A percentile compares a stretch with the other conserved stretches of the same genome.
phyloP scores from a whole-genome alignment of 495 filamentous ascomycete genomes.

The Penicillium paradoxum region DNA sequence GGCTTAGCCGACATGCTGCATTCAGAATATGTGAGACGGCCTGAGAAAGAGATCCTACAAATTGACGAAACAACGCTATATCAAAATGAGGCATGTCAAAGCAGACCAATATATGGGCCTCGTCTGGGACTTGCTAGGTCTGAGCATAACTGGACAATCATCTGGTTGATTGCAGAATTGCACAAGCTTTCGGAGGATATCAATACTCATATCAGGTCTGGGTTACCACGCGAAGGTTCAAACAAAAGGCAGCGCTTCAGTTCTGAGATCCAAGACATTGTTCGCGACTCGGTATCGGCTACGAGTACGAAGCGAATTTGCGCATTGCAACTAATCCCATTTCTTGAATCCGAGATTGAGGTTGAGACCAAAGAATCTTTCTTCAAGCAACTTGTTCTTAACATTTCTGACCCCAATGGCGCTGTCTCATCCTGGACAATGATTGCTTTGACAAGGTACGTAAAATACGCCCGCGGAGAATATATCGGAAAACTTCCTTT shows the following conservation, averaged over 20 bases:
- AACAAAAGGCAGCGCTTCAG: constrained; percentile 60
- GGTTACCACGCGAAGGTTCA: constrained; percentile 17
- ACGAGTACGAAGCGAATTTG: constrained; percentile 54
- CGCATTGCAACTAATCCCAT: constrained; percentile 74
- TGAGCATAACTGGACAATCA: constrained; percentile 46
- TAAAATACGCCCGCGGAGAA: background rate
- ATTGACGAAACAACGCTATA: constrained; percentile 65
- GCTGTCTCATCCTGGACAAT: constrained; percentile 59
- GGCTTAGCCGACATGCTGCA: constrained; percentile 58
- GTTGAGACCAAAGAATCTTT: constrained; percentile 40
- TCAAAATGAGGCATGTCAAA: constrained; percentile 19
- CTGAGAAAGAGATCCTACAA: constrained; percentile 68
- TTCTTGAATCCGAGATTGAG: constrained; percentile 47
- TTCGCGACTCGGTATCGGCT: constrained; percentile 53
- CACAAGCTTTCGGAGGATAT: constrained; percentile 29
- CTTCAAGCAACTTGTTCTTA: constrained; percentile 44
- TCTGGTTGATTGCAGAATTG: constrained; percentile 39
- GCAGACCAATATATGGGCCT: constrained; percentile 31
- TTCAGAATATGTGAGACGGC: constrained; percentile 66
- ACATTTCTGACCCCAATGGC: constrained; percentile 53
- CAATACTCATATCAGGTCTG: constrained; percentile 8
- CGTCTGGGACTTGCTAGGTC: constrained; percentile 39
- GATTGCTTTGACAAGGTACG: constrained; percentile 57
- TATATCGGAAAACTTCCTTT: background rate
- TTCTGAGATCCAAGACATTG: constrained; percentile 54